Percentiles rank a stretch among this genome's conserved stretches.
phyloP scores from a whole-genome alignment of 345 rosid species.

The Luvunga scandens region DNA sequence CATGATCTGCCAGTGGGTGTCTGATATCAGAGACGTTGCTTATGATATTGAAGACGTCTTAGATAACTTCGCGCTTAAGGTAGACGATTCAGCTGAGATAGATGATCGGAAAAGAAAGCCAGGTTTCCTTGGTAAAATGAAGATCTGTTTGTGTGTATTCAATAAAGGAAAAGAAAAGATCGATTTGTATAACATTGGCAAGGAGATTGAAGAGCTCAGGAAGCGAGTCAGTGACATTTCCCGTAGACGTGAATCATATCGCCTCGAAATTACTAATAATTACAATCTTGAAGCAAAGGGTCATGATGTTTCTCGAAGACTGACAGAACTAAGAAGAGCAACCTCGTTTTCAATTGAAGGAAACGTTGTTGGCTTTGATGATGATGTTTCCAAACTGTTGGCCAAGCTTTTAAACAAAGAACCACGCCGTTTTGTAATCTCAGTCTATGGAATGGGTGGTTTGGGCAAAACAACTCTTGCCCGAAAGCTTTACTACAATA shows the following conservation, averaged over 20 bases:
- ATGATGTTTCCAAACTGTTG: slow-evolving; percentile 2
- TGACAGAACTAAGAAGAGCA: neutral
- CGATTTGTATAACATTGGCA: neutral
- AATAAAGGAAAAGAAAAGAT: neutral
- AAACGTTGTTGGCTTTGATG: slow-evolving; percentile 19
- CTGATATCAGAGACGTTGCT: slow-evolving; percentile 31
- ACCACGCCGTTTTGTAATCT: neutral
- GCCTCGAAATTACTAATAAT: neutral
- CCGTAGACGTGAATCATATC: neutral
- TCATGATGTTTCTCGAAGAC: neutral
- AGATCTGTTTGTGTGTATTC: neutral
- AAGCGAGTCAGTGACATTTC: neutral
- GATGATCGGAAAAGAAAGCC: no score
- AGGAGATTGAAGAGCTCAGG: neutral
- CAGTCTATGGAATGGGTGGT: slow-evolving; percentile 29
- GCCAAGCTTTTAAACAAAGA: slow-evolving; percentile 2
- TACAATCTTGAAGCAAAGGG: neutral
- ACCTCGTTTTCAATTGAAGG: slow-evolving; percentile 2
- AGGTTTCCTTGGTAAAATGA: neutral
- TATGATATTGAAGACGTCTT: slow-evolving; percentile 38
- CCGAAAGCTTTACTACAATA: slow-evolving; percentile 18
- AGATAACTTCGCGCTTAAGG: slow-evolving; percentile 11
- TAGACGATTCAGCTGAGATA: neutral
- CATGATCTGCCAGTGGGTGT: slow-evolving; percentile 32
- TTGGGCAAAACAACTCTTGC: slow-evolving; percentile 28